Evolutionary conservation across 192 early-diverging fungal genomes (phyloP).

Genomic region (Anaeromyces robustus): DNA sequence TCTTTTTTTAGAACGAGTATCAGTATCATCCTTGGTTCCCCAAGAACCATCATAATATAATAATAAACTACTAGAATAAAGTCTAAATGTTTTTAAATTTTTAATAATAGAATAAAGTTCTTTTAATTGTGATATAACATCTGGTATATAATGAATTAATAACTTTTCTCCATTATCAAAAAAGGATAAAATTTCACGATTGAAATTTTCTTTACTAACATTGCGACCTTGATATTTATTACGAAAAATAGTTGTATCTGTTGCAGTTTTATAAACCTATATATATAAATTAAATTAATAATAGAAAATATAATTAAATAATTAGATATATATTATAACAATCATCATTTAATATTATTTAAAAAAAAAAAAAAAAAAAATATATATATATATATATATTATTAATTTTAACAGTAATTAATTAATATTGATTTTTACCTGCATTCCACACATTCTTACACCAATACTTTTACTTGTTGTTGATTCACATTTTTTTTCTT

Average conservation of each 20-base stretch:
- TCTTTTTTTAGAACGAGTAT: background rate
- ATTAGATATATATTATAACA: too few relatives aligned
- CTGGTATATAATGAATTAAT: slow-evolving; percentile 63
- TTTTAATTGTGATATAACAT: slow-evolving; percentile 54
- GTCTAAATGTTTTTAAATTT: slow-evolving; percentile 64
- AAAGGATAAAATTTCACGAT: slow-evolving; percentile 59
- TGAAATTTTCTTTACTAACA: slow-evolving; percentile 63
- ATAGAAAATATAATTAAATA: too few relatives aligned
- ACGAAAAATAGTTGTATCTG: slow-evolving; percentile 59
- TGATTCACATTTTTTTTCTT: slow-evolving; percentile 80
- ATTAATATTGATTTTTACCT: too few relatives aligned
- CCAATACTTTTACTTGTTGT: slow-evolving; percentile 85
- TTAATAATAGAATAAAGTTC: slow-evolving; percentile 62
- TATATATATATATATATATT: too few relatives aligned
- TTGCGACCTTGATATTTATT: slow-evolving; percentile 93
- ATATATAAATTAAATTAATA: too few relatives aligned
- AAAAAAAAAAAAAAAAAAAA: too few relatives aligned
- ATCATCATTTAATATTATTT: too few relatives aligned
- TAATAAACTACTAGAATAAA: slow-evolving; percentile 78
- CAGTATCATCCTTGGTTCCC: background rate
- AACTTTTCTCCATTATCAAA: slow-evolving; percentile 71
- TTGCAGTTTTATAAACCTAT: slow-evolving; percentile 70
- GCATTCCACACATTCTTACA: slow-evolving; percentile 95
- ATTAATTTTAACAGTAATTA: too few relatives aligned
- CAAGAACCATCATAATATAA: slow-evolving; percentile 81